Evolutionary conservation across 192 early-diverging fungal genomes (phyloP), one percentile per base, ranked within the genome.

Genomic region (Lobosporangium transversale): DNA sequence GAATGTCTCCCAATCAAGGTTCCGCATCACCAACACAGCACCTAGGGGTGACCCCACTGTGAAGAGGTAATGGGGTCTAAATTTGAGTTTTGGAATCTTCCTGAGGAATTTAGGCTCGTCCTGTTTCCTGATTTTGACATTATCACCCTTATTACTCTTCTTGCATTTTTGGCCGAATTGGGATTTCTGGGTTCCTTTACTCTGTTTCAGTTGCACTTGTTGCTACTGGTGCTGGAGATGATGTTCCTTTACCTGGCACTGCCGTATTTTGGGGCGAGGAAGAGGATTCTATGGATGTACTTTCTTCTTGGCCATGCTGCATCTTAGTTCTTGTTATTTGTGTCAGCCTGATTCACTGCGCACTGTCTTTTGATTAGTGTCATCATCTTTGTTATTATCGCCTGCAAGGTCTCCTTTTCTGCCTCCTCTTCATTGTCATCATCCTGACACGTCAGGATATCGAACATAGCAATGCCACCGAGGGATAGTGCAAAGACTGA

Each of bases 381-480:
- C n/a, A n/a, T n/a, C n/a, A n/a, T n/a, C n/a, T n/a, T n/a, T n/a
- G n/a, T n/a, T n/a, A n/a, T n/a, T n/a, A n/a, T n/a, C n/a, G n/a
- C n/a, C 18, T 44, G 66, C 55, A 47, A 52, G 10, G 6, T 30
- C 40, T 66, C 20, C 1, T 53, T 24, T 17, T 32, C 33, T 3
- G 15, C 18, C 0, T 47, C 47, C 24, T 75, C 63, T n/a, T 48
- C 42, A n/a, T 75, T 63, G 56, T 82, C 68, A 36, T 69, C 67
- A 63, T 81, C 80, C 40, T 83, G 73, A 20, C 68, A 70, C 0
- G 83, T 82, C 45, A 92, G 57, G 29, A 92, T 89, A 69, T 92
- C 91, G 62, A 83, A 92, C 49, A 84, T 86, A 33, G 90, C 83
- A 4, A 92, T 69, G 6, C 91, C 91, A 42, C 91, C 91, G 30